Base-by-base conservation (phyloP, 2,329 filamentous ascomycete genomes). In the Exophiala oligosperma region DNA sequence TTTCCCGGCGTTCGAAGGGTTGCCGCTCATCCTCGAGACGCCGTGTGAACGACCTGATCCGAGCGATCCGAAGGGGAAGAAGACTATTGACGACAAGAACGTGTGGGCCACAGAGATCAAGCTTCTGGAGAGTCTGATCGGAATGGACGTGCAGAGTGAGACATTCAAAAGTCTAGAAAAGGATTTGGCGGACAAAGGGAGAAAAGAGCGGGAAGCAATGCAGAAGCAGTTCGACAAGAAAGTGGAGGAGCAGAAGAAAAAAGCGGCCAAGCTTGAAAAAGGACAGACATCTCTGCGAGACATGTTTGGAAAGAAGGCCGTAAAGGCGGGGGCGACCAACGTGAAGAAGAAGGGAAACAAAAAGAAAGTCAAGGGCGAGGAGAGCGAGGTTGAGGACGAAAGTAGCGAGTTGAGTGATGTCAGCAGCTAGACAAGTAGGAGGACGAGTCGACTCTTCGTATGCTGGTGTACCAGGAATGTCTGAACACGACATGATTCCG, bases 11-110 rank as follows among this genome's bases (percentile, higher is more conserved):
- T 89, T 97, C 59, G 83, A 89, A 65, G 85, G 85, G 26, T 75
- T 97, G 68, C 94, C 94, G 3, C 91, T 99, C 85, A 87, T 99
- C 1, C 82, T 99, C 6, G 94, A 99, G 78, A 99, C 94, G n/a
- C 94, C 94, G 4, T 93, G 94, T 62, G 91, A 95, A 61, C 81
- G 81, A 38, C 84, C 84, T 47, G 86, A 83, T 52, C 49, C 65
- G 21, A 56, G 61, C 6, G 62, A 66, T 43, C 56, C 64, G 2
- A 64, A 49, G 38, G 60, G 64, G 1, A 61, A 62, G 60, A 68
- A 60, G 57, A 67, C 37, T 46, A 62, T 63, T 29, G 89, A 96
- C 69, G 91, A 97, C 72, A 91, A 87, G 72, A 79, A 84, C 53
- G 82, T 97, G 14, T 97, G 93, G 92, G 92, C 92, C 1, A 82